Percentiles rank a stretch among this genome's conserved stretches.
These are phyloP conservation scores for Pholiota conissans DNA, from an alignment of 768 basidiomycete genomes.

Conservation along the genomic window DNA sequence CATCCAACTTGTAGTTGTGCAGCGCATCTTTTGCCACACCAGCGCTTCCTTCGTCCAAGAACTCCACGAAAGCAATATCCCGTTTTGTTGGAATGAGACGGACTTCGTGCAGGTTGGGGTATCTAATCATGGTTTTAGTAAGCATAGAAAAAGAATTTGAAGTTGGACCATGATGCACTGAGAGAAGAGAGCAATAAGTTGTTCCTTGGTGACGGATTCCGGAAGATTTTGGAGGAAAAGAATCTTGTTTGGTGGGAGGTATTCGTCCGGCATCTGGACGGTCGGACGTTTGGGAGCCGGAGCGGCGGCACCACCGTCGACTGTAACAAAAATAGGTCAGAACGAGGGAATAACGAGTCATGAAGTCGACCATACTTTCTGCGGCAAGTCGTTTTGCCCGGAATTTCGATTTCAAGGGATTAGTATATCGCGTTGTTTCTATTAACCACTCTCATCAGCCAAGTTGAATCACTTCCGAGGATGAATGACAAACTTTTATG, in stretches of 20 bases:
- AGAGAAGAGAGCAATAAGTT: conserved; percentile 87
- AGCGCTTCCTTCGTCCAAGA: conserved; percentile 88
- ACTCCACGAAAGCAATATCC: conserved; percentile 99
- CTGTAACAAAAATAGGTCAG: conserved; percentile 32
- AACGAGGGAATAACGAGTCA: conserved; percentile 3
- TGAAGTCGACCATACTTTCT: conserved; percentile 56
- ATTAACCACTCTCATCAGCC: conserved; percentile 11
- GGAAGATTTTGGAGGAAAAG: conserved; percentile 97
- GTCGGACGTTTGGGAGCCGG: conserved; percentile 76
- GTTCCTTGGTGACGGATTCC: conserved; percentile 89
- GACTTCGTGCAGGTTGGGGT: conserved; percentile 95
- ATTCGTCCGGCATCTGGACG: conserved; percentile 99
- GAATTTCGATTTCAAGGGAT: conserved; percentile 88
- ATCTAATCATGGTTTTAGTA: conserved; percentile 45
- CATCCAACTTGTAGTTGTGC: conserved; percentile 97
- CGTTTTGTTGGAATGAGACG: conserved; percentile 97
- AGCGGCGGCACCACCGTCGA: conserved; percentile 65
- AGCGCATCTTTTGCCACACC: conserved; percentile 92
- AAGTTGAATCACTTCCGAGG: neutral
- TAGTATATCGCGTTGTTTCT: conserved; percentile 84
- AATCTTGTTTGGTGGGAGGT: conserved; percentile 98
- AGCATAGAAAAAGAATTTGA: conserved; percentile 2
- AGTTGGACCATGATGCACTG: conserved; percentile 54
- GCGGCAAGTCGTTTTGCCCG: conserved; percentile 78
- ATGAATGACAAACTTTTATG: conserved; percentile 71